phyloP scores from a whole-genome alignment of 352 stramenopile species.

The Phytophthora citricola region DNA sequence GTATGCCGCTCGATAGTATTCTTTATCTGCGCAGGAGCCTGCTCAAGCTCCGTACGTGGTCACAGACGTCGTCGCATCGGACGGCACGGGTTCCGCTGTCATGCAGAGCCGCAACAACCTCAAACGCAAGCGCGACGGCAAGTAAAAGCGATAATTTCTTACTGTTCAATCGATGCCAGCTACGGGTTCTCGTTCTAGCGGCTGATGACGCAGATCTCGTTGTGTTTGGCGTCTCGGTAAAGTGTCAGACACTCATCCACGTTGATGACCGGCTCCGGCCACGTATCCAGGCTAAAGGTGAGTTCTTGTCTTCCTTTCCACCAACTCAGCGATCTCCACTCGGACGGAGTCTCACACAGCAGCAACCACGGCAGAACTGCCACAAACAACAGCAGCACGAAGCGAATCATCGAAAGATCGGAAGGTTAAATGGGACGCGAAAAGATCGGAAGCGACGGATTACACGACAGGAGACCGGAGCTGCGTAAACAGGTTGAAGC shows the following conservation, averaged over 20 bases:
- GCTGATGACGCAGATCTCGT: conserved; percentile 62
- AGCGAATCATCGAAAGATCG: conserved; percentile 22
- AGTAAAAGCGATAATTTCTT: conserved; percentile 18
- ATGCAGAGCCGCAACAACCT: conserved; percentile 91
- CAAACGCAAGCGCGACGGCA: conserved; percentile 83
- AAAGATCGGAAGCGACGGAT: conserved; percentile 27
- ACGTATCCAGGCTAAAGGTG: conserved; percentile 26
- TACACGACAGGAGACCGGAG: not conserved
- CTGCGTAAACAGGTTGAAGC: conserved; percentile 9
- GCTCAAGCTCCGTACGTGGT: conserved; percentile 70
- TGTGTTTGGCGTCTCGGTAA: conserved; percentile 49
- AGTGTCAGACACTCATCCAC: conserved; percentile 52
- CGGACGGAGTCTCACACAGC: conserved; percentile 23
- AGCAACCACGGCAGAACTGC: conserved; percentile 27
- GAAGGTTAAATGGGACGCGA: conserved; percentile 11
- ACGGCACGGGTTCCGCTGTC: conserved; percentile 73
- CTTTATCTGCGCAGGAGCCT: conserved; percentile 55
- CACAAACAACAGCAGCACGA: conserved; percentile 21
- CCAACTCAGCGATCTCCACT: conserved; percentile 22
- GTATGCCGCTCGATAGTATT: conserved; percentile 63
- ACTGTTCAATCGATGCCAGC: conserved; percentile 3
- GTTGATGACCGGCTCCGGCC: conserved; percentile 32
- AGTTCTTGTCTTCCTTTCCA: conserved; percentile 22
- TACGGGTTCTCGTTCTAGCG: conserved; percentile 27
- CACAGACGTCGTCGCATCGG: conserved; percentile 68